phyloP scores from a whole-genome alignment of 495 filamentous ascomycete genomes.

The Aspergillus ostianus region DNA sequence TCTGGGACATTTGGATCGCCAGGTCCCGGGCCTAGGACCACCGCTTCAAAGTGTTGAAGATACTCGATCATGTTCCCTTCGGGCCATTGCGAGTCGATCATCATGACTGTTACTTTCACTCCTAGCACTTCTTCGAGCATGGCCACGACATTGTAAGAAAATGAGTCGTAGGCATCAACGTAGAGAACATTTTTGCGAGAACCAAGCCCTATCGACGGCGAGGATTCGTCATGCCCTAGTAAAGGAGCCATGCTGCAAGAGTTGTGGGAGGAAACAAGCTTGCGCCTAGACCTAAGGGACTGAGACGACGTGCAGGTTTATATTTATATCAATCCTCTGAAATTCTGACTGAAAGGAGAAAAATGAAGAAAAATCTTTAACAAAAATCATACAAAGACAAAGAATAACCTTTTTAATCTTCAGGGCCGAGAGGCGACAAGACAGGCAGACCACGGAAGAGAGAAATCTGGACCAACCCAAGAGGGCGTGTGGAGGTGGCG shows the following conservation, averaged over 20 bases:
- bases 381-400: background rate
- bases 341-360: conserved; percentile 1
- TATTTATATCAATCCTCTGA: background rate
- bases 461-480: background rate
- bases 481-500: background rate
- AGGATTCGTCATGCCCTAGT: conserved; percentile 20
- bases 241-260: conserved; percentile 32
- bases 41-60: conserved; percentile 65
- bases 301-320: conserved; percentile 1
- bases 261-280: background rate
- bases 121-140: conserved; percentile 65
- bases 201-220: conserved; percentile 2
- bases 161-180: conserved; percentile 93
- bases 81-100: conserved; percentile 61
- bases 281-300: background rate
- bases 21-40: conserved; percentile 79
- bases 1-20: conserved; percentile 56
- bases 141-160: conserved; percentile 87
- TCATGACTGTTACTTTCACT: conserved; percentile 66
- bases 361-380: background rate
- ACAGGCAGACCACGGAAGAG: background rate
- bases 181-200: conserved; percentile 63
- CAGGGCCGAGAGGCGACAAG: background rate
- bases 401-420: background rate
- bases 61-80: conserved; percentile 43